A percentile compares a stretch with the other conserved stretches of the same genome.
These are phyloP conservation scores for Irpex sp. DNA, from an alignment of 1,284 basidiomycete species.

Conservation along the genomic window DNA sequence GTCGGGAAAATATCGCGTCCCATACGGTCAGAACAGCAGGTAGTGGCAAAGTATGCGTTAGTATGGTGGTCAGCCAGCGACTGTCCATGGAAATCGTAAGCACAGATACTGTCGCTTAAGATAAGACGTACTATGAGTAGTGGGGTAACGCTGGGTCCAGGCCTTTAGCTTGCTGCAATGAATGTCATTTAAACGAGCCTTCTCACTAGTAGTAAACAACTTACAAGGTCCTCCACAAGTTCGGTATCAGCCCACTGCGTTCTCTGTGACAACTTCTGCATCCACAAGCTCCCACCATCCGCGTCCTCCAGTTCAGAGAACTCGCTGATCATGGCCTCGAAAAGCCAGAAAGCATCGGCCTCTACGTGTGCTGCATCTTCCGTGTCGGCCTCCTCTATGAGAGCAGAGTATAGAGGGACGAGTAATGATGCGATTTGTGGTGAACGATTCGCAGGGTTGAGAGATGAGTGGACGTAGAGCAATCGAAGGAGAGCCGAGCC, in stretches of 20 bases:
- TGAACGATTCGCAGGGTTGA: constrained; percentile 69
- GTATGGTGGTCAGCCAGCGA: constrained; percentile 71
- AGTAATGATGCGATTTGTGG: constrained; percentile 66
- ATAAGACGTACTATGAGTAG: constrained; percentile 70
- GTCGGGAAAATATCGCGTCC: constrained; percentile 66
- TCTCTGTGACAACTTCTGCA: constrained; percentile 57
- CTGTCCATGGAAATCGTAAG: constrained; percentile 31
- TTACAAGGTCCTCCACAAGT: constrained; percentile 57
- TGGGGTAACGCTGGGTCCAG: constrained; percentile 72
- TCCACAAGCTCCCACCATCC: constrained; percentile 58
- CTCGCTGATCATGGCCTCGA: constrained; percentile 70
- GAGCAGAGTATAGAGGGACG: constrained; percentile 61
- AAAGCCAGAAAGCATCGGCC: constrained; percentile 79
- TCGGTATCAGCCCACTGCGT: constrained; percentile 65
- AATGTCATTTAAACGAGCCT: background rate
- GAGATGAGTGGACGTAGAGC: constrained; percentile 65
- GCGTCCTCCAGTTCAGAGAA: constrained; percentile 69
- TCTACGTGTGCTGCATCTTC: constrained; percentile 65
- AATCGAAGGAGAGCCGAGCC: constrained; percentile 65
- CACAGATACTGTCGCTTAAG: background rate
- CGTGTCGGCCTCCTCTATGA: constrained; percentile 57
- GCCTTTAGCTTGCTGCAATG: constrained; percentile 49
- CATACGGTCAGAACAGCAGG: constrained; percentile 56
- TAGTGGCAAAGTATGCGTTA: constrained; percentile 69
- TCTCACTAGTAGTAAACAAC: constrained; percentile 19